phyloP scores from a whole-genome alignment of 495 filamentous ascomycete genomes.

The Penicillium subrubescens region DNA sequence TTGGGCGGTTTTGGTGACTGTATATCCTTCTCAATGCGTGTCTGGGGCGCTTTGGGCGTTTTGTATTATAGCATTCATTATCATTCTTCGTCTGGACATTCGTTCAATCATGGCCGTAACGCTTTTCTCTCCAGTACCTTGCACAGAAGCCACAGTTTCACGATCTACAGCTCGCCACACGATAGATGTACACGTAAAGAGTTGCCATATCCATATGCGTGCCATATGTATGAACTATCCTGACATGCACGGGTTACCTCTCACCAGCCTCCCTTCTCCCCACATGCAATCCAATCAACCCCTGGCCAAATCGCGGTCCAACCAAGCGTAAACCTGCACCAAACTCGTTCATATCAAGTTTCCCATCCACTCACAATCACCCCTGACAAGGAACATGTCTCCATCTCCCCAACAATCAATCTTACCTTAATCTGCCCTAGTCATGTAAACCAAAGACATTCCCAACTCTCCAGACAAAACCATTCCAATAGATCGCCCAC shows the following conservation, averaged over 20 bases:
- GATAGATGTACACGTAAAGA: not conserved
- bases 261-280: not conserved
- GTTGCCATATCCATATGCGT: not conserved
- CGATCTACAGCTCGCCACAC: not conserved
- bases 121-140: too few species aligned
- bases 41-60: not conserved
- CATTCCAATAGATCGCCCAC: slow-evolving; percentile 3
- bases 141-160: not conserved
- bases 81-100: not conserved
- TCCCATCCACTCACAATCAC: not conserved
- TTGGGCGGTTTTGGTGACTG: slow-evolving; percentile 14
- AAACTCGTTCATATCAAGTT: not conserved
- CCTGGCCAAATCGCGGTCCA: not conserved
- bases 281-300: not conserved
- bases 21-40: slow-evolving; percentile 8
- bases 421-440: not conserved
- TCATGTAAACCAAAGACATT: not conserved
- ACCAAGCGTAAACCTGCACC: not conserved
- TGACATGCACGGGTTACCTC: not conserved
- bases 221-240: not conserved
- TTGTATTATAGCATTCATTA: not conserved
- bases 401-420: not conserved
- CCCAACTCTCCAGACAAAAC: not conserved
- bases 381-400: not conserved
- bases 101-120: not conserved